Evolutionary conservation across 2,329 filamentous ascomycete species (phyloP).

Genomic region (Cladophialophora exuberans): DNA sequence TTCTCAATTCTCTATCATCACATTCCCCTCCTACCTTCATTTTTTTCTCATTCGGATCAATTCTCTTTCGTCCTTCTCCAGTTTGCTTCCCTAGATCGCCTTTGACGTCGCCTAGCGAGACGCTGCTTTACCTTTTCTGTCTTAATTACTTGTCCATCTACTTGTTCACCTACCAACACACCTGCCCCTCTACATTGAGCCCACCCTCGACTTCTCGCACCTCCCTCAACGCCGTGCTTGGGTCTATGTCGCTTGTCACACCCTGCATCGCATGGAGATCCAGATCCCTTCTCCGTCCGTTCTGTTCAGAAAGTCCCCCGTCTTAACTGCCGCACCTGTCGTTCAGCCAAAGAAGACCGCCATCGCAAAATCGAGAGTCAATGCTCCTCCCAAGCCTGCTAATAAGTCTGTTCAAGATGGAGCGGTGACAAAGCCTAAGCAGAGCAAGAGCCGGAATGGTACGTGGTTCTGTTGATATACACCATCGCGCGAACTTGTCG

Average conservation of each 20-base stretch:
- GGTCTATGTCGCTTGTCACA: constrained; percentile 25
- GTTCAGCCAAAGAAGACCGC: constrained; percentile 34
- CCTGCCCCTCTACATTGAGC: neutral
- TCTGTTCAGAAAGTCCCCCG: constrained; percentile 50
- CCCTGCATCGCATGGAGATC: constrained; percentile 56
- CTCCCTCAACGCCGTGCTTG: neutral
- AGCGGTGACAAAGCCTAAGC: constrained; percentile 64
- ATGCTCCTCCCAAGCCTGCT: constrained; percentile 36
- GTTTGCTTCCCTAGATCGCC: neutral
- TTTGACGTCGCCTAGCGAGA: neutral
- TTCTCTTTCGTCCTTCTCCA: neutral
- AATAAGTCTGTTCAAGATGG: constrained; percentile 36
- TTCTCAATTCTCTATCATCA: constrained; percentile 4
- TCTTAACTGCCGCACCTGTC: constrained; percentile 33
- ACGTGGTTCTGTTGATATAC: constrained; percentile 40
- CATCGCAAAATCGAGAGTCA: constrained; percentile 32
- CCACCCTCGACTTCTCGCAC: neutral
- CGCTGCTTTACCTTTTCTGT: neutral
- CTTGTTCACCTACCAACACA: neutral
- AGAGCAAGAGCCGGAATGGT: constrained; percentile 78
- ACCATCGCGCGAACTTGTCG: neutral
- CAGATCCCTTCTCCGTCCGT: constrained; percentile 63
- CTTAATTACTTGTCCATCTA: neutral
- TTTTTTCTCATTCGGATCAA: constrained; percentile 3
- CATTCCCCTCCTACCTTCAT: constrained; percentile 3